Evolutionary conservation across 208 protist species (phyloP), one percentile per base, ranked within the genome.

Genomic region (Leishmania gerbilli): DNA sequence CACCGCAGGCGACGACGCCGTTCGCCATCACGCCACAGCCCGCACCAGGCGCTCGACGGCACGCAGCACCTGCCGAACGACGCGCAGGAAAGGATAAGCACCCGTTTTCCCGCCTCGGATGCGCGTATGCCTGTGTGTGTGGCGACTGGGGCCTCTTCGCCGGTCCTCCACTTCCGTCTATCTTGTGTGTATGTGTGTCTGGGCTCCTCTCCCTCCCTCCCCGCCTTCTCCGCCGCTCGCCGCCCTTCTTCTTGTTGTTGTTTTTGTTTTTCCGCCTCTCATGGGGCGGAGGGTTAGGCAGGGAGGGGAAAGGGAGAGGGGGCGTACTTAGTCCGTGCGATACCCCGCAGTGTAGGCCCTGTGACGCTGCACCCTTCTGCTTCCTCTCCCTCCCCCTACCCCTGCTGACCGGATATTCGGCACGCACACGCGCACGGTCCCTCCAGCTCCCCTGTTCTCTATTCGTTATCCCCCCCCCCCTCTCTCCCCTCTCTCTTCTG

Each of bases 111-210:
- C n/a, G 42, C 68, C 37, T 40, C 62, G 31, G 62, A 13, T 68
- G 62, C 31, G 62, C 31, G 31, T 42, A 40, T 68, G 31, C 31
- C 13, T 68, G 31, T 68, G 62, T 40, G 11, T 5, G 62, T 40
- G 62, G 62, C 40, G 9, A 68, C 31, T 68, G 62, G 27, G 31
- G n/a, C 34, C 1, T 67, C 24, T 8, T 21, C 19, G 40, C 47
- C 45, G 17, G 21, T 53, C 51, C 53, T 51, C 21, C 49, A 45
- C 31, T 76, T 72, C n/a, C n/a, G 27, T 64, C 76, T 45, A 49
- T 53, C 58, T n/a, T 78, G 17, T 79, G 37, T 74, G 79, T 21
- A 11, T 69, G 24, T 45, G 67, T 40, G 15, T 27, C 47, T 56
- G 37, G 5, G 34, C 65, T 47, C 47, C n/a, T 80, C 19, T 17